Evolutionary conservation across 495 filamentous ascomycete species (phyloP).

Genomic region (Trichoderma virens): DNA sequence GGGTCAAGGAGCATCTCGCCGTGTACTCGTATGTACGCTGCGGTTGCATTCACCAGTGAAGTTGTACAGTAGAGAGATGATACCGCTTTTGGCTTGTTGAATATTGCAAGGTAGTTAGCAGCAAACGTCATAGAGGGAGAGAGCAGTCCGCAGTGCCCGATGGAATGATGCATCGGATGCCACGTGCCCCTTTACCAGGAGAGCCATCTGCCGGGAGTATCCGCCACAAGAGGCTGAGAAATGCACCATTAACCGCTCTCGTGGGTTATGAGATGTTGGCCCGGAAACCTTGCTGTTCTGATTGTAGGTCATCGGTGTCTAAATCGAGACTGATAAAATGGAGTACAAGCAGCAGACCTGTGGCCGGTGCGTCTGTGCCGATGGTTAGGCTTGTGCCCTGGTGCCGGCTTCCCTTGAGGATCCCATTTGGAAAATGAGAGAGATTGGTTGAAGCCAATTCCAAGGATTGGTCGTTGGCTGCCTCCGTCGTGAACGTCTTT

Average conservation of each 20-base stretch:
- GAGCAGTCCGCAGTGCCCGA: neutral
- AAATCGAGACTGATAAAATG: neutral
- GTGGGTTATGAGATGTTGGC: neutral
- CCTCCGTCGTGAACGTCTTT: neutral
- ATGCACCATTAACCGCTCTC: neutral
- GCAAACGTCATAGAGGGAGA: neutral
- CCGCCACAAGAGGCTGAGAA: neutral
- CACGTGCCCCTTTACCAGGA: neutral
- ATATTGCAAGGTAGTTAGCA: neutral
- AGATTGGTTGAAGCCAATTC: no score
- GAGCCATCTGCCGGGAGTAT: neutral
- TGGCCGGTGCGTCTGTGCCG: no score
- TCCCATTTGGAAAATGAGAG: no score
- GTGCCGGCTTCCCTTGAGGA: no score
- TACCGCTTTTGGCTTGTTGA: neutral
- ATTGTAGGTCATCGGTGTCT: neutral
- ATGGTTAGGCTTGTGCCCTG: no score
- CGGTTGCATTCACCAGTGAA: no score
- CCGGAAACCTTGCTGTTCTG: no score
- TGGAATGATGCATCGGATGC: neutral
- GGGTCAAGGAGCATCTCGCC: no score
- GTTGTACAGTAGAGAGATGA: neutral
- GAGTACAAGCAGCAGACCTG: no score
- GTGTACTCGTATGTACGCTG: no score
- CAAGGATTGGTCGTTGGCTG: no score